A percentile compares a stretch with the other conserved stretches of the same genome.
phyloP scores from a whole-genome alignment of 805 yeast genomes.

The Candida lessepsii region DNA sequence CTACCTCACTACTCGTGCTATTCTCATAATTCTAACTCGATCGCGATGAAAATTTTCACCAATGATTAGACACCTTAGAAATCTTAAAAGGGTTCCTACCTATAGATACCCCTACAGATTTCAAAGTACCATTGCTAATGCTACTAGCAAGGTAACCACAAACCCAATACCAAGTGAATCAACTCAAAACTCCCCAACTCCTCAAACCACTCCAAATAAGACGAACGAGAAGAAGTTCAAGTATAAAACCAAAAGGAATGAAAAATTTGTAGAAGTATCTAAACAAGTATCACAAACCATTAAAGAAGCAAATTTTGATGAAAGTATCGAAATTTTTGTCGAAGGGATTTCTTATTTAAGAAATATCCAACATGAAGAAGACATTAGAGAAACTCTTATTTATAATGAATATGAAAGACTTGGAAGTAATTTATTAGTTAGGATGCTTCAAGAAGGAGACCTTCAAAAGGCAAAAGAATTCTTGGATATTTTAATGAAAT shows the following conservation, averaged over 20 bases:
- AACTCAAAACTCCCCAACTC: neutral
- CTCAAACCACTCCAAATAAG: neutral
- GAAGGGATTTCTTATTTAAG: constrained; percentile 41
- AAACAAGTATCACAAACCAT: constrained; percentile 30
- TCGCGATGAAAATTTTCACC: constrained; percentile 5
- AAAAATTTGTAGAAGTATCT: constrained; percentile 26
- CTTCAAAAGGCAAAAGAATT: constrained; percentile 16
- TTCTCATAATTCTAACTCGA: too few relatives aligned
- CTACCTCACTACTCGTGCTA: too few relatives aligned
- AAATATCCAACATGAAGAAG: constrained; percentile 35
- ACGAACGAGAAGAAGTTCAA: neutral
- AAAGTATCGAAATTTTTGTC: constrained; percentile 36
- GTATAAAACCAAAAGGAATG: constrained; percentile 2
- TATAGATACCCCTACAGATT: neutral
- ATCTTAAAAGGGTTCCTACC: neutral
- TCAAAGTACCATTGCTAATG: neutral
- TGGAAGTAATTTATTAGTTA: constrained; percentile 13
- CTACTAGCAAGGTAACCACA: neutral
- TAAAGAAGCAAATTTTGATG: constrained; percentile 21
- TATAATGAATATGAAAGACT: constrained; percentile 29
- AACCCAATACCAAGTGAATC: neutral
- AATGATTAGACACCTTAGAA: constrained; percentile 1
- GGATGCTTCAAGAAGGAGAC: constrained; percentile 12
- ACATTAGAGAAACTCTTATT: constrained; percentile 26
- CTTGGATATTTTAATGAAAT: constrained; percentile 26